Evolutionary conservation across 2,329 filamentous ascomycete species (phyloP), one percentile per base, ranked within the genome.

Genomic region (Chrysoporthe deuterocubensis): DNA sequence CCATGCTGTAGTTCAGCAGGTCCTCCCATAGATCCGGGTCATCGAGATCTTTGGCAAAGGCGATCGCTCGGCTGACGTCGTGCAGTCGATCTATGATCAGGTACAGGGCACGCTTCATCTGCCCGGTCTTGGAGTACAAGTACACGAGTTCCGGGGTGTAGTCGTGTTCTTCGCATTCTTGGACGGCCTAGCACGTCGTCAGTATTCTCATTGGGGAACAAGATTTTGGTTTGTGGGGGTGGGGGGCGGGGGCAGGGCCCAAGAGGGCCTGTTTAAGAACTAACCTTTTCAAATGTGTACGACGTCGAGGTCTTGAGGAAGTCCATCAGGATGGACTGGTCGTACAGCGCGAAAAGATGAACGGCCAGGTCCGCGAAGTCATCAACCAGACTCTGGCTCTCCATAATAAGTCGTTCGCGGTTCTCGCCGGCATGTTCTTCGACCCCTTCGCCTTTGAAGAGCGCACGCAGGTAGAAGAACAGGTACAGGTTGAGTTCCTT

Each of bases 121-220:
- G 90, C 0, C 96, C 96, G 0, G 94, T 98, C 77, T 97, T 97
- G 69, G 94, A 96, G 74, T 98, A 91, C 1, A 99, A 87, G 75
- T 96, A 96, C 16, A 99, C 95, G n/a, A 98, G 87, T 77, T 99
- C 96, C 48, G 93, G 92, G 60, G 96, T 92, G 78, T 92, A 98
- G 72, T 91, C 89, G 72, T 88, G 86, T 16, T 84, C 81, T 78
- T 98, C 94, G 75, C 96, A 99, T 74, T 96, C 89, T 85, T 82
- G 87, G 71, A 81, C 92, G 77, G 80, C 93, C 88, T 85, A 78
- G 2, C 1, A 46, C 14, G 11, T 6, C n/a, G 62, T 77, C 58
- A 75, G 72, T 42, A 60, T 42, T 18, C 2, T n/a, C 11, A 3
- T 11, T 43, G 5, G 1, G 11, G 18, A 58, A 40, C 26, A 26